Evolutionary conservation across 176 grass and related monocot genomes (phyloP), one percentile per base, ranked within the genome.

Genomic region (Secale cereale): DNA sequence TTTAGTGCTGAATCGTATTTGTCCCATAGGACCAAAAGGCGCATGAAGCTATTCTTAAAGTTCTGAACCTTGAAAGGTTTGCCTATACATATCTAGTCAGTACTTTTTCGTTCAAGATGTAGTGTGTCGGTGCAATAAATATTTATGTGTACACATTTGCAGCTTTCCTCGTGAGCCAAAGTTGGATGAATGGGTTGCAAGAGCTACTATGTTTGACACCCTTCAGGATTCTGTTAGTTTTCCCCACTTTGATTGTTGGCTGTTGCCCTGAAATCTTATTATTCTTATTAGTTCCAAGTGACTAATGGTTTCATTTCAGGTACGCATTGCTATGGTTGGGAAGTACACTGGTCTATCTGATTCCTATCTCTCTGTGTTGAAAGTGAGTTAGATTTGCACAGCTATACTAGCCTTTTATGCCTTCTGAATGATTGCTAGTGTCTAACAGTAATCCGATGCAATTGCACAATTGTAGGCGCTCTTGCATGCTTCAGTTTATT

Each of bases 311-410:
- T 63, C 13, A 59, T 85, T 90, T 70, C 77, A 95, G 93, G 90
- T 95, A 31, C 85, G 81, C 41, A 91, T 93, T 83, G 91, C 88
- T 65, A 93, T 93, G 91, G 91, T 93, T 2, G 91, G 91, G 46
- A 93, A 93, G 74, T 93, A 93, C 83, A 93, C 88, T 83, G 91
- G 91, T 4, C 78, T 93, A 31, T 91, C 92, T 77, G 91, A 93
- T 91, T 93, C 91, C 0, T 93, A 93, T 76, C 91, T 93, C 59
- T 92, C 93, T 0, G 93, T 95, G 20, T 78, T 92, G 81, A 95
- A 92, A 74, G 93, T 92, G 54, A 85, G 52, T 65, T 82, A 71
- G 28, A 62, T 76, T 65, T 36, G 10, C 26, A 14, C 10, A 22
- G 9, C 67, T 29, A 60, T 80, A 8, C 26, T 56, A 9, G 65